Conservation (phyloP, 129 eudicot species). For the Oenanthe sinensis region DNA sequence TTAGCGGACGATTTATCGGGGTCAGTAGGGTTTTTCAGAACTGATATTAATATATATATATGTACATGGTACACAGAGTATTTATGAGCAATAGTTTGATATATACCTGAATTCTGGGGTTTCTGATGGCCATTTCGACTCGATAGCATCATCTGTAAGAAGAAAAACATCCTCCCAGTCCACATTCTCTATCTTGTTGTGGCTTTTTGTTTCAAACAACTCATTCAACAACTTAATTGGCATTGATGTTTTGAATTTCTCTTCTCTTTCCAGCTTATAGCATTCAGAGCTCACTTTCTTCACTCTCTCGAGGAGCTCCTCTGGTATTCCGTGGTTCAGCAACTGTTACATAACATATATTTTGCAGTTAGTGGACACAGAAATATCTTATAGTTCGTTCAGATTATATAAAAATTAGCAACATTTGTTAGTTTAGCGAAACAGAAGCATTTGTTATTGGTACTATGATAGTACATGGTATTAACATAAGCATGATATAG, state of each 20-base stretch:
- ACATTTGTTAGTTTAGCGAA: not conserved
- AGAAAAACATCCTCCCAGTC: constrained; percentile 31
- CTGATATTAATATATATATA: not conserved
- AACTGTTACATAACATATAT: constrained; percentile 22
- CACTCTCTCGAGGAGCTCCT: constrained; percentile 72
- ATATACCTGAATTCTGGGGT: constrained; percentile 69
- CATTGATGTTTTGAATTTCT: constrained; percentile 42
- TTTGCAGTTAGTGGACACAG: not conserved
- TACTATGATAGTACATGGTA: not conserved
- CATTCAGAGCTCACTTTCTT: constrained; percentile 54
- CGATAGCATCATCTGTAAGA: constrained; percentile 47
- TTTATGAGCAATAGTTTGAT: not conserved
- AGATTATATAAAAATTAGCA: not conserved
- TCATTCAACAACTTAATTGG: constrained; percentile 57
- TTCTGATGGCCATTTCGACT: constrained; percentile 57
- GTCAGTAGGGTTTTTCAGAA: not conserved
- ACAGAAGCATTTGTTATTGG: not conserved
- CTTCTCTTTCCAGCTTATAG: constrained; percentile 69
- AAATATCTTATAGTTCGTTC: not conserved
- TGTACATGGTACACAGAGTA: not conserved
- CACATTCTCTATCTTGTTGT: constrained; percentile 38
- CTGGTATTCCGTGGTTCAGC: constrained; percentile 59
- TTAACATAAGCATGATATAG: not conserved
- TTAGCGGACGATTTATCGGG: not conserved
- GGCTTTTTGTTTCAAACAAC: constrained; percentile 36